Evolutionary conservation across 176 grass and related monocot genomes (phyloP).

Genomic region (Rhynchospora tenuis): DNA sequence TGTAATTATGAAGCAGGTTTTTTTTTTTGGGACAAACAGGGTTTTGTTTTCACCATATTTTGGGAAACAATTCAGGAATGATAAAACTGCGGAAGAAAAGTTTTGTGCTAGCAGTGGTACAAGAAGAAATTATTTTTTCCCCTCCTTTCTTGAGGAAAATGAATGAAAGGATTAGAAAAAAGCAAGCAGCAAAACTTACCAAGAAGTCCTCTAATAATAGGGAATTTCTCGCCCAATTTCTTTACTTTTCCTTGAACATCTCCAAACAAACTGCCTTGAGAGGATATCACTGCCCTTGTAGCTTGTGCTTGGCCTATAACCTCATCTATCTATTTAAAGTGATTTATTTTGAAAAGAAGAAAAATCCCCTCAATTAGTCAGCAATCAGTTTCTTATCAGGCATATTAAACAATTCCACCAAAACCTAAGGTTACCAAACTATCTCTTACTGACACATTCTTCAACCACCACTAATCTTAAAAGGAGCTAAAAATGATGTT

Average conservation of each 20-base stretch:
- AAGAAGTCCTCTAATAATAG: constrained; percentile 69
- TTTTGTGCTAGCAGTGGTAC: not conserved
- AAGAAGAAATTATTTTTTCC: not conserved
- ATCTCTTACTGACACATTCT: not conserved
- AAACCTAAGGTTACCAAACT: not conserved
- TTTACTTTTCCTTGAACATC: constrained; percentile 96
- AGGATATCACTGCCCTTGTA: constrained; percentile 55
- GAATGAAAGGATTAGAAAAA: not conserved
- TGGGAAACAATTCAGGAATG: no score
- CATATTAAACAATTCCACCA: not conserved
- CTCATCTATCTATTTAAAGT: constrained; percentile 67
- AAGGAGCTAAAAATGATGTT: not conserved
- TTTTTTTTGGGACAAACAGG: no score
- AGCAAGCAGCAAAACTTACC: constrained; percentile 37
- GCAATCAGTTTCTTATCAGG: not conserved
- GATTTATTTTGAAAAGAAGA: constrained; percentile 5
- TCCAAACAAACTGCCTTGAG: constrained; percentile 62
- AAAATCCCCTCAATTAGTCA: not conserved
- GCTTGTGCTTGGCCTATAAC: constrained; percentile 85
- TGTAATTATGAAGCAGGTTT: not conserved
- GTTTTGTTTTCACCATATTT: no score
- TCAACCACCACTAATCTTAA: not conserved
- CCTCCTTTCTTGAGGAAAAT: not conserved
- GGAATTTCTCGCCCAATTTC: constrained; percentile 93
- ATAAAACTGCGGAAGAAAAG: no score